phyloP scores from a whole-genome alignment of 2,329 filamentous ascomycete genomes.

The Hymenoscyphus repandus region DNA sequence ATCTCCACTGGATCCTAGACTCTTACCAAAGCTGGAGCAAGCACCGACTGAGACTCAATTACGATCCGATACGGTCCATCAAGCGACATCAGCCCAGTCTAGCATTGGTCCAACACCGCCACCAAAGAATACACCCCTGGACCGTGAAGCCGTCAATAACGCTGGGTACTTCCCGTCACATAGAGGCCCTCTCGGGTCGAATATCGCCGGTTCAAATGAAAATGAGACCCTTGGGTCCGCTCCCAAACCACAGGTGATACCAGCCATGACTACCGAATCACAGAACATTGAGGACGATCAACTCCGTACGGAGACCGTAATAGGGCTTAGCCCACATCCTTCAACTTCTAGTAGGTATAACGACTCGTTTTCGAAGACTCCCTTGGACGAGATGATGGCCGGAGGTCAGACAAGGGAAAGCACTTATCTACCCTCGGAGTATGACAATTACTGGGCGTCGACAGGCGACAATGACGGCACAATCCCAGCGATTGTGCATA shows the following conservation, averaged over 20 bases:
- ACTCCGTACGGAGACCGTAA: slow-evolving; percentile 69
- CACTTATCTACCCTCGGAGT: slow-evolving; percentile 59
- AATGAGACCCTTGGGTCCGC: slow-evolving; percentile 10
- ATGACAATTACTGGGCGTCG: slow-evolving; percentile 61
- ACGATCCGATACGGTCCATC: slow-evolving; percentile 21
- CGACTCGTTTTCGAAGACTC: slow-evolving; percentile 11
- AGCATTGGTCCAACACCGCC: slow-evolving; percentile 41
- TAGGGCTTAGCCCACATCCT: slow-evolving; percentile 53
- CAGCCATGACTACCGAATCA: slow-evolving; percentile 16
- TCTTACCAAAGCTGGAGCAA: slow-evolving; percentile 19
- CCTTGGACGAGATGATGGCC: slow-evolving; percentile 15
- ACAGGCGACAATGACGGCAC: slow-evolving; percentile 35
- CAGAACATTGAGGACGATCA: slow-evolving; percentile 60
- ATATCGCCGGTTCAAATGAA: neutral
- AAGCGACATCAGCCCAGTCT: slow-evolving; percentile 30
- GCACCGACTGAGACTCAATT: slow-evolving; percentile 20
- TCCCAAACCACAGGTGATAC: slow-evolving; percentile 12
- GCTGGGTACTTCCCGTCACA: slow-evolving; percentile 15
- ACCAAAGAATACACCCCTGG: slow-evolving; percentile 37
- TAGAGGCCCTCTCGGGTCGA: slow-evolving; percentile 12
- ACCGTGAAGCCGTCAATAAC: slow-evolving; percentile 1
- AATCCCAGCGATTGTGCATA: slow-evolving; percentile 1
- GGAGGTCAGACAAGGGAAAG: slow-evolving; percentile 43
- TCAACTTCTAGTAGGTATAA: slow-evolving; percentile 16
- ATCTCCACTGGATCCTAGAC: slow-evolving; percentile 21